phyloP scores from a whole-genome alignment of 129 eudicot species.

The Arctium lappa region DNA sequence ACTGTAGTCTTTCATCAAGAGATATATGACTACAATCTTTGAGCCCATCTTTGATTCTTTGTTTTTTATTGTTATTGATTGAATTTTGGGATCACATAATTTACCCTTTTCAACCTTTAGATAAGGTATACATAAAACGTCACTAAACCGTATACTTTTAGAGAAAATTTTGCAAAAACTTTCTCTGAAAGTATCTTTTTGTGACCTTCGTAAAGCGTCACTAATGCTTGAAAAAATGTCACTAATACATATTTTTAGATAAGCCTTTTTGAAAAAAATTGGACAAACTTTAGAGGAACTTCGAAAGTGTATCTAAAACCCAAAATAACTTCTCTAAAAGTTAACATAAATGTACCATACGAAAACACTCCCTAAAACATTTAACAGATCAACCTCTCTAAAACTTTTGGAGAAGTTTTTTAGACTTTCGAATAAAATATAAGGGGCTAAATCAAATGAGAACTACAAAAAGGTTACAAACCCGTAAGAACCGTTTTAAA shows the following conservation, averaged over 20 bases:
- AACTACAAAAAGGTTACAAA: no score
- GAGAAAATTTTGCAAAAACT: neutral
- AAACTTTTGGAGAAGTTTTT: neutral
- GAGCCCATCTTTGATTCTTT: no score
- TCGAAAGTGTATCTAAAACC: neutral
- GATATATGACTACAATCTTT: no score
- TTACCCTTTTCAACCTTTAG: neutral
- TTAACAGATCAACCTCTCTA: neutral
- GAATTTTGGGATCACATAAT: no score
- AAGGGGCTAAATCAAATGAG: neutral
- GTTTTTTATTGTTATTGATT: no score
- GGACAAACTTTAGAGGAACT: neutral
- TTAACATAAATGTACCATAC: neutral
- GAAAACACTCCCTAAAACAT: no score
- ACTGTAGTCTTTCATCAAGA: no score
- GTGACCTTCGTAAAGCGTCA: neutral
- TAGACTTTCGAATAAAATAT: neutral
- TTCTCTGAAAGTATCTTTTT: neutral
- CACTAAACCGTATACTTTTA: neutral
- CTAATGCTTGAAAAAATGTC: neutral
- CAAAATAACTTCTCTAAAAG: neutral
- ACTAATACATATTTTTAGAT: neutral
- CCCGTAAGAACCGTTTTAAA: no score
- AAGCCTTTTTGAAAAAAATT: neutral
- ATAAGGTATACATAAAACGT: neutral